Percentiles rank a stretch among this genome's conserved stretches.
Conservation (phyloP, 2,329 filamentous ascomycete species). For the Aspergillus eucalypticola region DNA sequence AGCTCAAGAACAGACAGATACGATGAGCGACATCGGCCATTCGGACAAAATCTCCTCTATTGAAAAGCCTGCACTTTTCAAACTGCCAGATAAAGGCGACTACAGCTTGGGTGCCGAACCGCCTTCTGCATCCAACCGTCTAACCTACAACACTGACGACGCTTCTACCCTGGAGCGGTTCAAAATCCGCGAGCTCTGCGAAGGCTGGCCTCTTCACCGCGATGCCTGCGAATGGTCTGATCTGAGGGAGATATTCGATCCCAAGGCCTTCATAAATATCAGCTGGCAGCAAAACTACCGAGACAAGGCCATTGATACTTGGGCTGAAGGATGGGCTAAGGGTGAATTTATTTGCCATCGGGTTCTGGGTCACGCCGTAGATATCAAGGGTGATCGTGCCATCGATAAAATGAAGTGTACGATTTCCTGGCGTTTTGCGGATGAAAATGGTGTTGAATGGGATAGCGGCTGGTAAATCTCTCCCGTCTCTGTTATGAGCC, state of each 20-base stretch:
- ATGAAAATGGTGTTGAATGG: slow-evolving; percentile 8
- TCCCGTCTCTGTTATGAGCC: background rate
- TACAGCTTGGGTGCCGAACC: background rate
- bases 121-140: background rate
- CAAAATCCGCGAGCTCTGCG: slow-evolving; percentile 5
- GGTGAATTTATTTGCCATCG: slow-evolving; percentile 6
- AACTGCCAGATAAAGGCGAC: background rate
- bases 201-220: slow-evolving; percentile 9
- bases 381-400: slow-evolving; percentile 6
- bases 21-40: background rate
- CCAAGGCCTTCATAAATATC: slow-evolving; percentile 3
- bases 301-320: slow-evolving; percentile 5
- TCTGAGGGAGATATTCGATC: background rate
- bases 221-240: slow-evolving; percentile 11
- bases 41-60: background rate
- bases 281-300: slow-evolving; percentile 10
- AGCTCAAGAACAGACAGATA: background rate
- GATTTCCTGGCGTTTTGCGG: slow-evolving; percentile 5
- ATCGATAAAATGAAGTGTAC: slow-evolving; percentile 11
- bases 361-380: slow-evolving; percentile 2
- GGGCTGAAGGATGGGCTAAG: slow-evolving; percentile 3
- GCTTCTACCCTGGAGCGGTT: slow-evolving; percentile 2
- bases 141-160: background rate
- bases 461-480: background rate
- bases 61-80: background rate